Evolutionary conservation across 164 flowering plant genomes (phyloP).

Genomic region (Warburgia ugandensis): DNA sequence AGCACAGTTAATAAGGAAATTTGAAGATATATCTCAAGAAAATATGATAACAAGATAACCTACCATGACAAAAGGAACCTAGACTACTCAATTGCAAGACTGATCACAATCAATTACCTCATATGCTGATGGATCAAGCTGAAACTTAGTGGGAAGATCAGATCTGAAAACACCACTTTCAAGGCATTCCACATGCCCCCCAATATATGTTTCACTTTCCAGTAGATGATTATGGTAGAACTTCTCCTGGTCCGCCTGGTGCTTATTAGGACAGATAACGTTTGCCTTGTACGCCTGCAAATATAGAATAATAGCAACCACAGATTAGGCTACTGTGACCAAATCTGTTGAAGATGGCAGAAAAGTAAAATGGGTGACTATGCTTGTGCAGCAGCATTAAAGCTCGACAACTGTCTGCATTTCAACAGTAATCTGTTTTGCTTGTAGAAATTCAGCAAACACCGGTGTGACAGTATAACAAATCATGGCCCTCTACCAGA

Average conservation of each 20-base stretch:
- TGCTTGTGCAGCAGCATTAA: not conserved
- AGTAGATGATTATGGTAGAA: conserved; percentile 71
- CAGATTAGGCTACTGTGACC: not conserved
- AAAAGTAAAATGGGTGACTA: not conserved
- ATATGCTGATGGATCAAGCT: conserved; percentile 88
- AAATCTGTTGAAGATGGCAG: not conserved
- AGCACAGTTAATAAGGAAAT: too few relatives aligned
- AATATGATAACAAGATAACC: too few relatives aligned
- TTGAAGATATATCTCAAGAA: too few relatives aligned
- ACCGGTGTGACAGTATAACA: not conserved
- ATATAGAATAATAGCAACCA: not conserved
- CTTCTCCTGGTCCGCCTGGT: conserved; percentile 89
- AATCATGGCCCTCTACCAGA: not conserved
- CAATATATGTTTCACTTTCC: conserved; percentile 98
- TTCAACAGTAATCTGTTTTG: too few relatives aligned
- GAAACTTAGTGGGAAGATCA: conserved; percentile 85
- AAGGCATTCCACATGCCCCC: conserved; percentile 99
- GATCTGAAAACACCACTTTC: conserved; percentile 99
- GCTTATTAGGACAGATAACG: conserved; percentile 97
- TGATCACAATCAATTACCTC: conserved; percentile 34
- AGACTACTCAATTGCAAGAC: too few relatives aligned
- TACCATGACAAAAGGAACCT: too few relatives aligned
- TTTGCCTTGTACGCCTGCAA: conserved; percentile 88
- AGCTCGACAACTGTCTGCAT: not conserved
- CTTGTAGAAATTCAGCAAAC: not conserved